Conservation (phyloP, 352 stramenopile genomes). For the Globisporangium irregulare region DNA sequence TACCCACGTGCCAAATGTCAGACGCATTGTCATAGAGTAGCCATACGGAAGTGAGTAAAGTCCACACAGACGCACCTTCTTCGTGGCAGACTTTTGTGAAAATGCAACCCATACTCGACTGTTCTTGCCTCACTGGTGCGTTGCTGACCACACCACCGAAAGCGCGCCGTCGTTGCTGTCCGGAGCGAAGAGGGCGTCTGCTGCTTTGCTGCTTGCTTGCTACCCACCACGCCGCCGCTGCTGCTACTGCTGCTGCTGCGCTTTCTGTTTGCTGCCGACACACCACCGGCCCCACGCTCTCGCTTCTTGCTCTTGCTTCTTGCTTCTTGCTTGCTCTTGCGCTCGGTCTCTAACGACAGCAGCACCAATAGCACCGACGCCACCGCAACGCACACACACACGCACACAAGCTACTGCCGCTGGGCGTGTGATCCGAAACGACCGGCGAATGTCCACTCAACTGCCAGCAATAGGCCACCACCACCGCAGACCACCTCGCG, state of each 20-base stretch:
- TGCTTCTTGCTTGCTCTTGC: neutral
- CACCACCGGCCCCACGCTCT: neutral
- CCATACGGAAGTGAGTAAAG: neutral
- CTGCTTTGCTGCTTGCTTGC: neutral
- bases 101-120: conserved; percentile 22
- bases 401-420: neutral
- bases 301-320: neutral
- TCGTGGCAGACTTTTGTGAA: conserved; percentile 21
- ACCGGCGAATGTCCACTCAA: conserved; percentile 9
- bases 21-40: neutral
- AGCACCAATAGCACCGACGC: neutral
- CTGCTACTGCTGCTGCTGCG: neutral
- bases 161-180: neutral
- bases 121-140: neutral
- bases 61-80: conserved; percentile 3
- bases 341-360: neutral
- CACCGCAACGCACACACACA: neutral
- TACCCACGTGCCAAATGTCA: neutral
- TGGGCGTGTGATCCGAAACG: conserved; percentile 2
- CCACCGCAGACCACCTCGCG: neutral
- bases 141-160: neutral
- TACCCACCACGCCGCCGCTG: neutral
- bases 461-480: neutral
- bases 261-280: neutral
- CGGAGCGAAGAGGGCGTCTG: neutral